phyloP scores from a whole-genome alignment of 805 yeast species.

The Zygoascus bituminiphila region DNA sequence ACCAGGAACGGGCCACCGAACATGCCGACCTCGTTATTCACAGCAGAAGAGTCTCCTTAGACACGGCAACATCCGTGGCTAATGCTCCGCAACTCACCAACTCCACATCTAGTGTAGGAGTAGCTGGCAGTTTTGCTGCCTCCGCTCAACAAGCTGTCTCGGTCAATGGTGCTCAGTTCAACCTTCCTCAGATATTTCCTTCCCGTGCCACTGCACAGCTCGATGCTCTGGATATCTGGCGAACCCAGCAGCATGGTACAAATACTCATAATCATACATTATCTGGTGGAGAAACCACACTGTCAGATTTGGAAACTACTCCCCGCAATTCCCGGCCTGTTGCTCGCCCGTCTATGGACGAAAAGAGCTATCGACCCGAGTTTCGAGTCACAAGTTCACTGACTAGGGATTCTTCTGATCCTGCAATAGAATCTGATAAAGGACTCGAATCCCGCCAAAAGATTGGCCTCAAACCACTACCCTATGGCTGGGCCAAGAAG shows the following conservation, averaged over 20 bases:
- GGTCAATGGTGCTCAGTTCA: slow-evolving; percentile 7
- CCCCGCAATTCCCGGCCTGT: not conserved
- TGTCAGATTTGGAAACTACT: not conserved
- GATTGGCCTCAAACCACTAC: slow-evolving; percentile 18
- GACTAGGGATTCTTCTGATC: not conserved
- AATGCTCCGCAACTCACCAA: not conserved
- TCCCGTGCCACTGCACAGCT: slow-evolving; percentile 19
- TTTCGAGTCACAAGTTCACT: not conserved
- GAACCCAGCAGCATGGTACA: not conserved
- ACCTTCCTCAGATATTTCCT: slow-evolving; percentile 21
- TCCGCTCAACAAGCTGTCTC: not conserved
- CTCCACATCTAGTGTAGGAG: not conserved
- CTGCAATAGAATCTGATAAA: slow-evolving; percentile 1
- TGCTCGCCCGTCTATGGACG: not conserved
- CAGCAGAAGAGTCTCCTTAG: not conserved
- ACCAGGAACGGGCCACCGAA: not conserved
- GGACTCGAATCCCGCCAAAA: slow-evolving; percentile 7
- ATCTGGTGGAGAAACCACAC: not conserved
- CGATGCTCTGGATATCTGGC: slow-evolving; percentile 15
- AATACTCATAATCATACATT: not conserved
- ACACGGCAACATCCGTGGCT: not conserved
- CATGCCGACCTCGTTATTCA: not conserved
- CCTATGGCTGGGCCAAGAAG: slow-evolving; percentile 16
- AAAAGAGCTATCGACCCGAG: not conserved
- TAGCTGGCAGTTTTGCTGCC: not conserved